Percentiles rank a stretch among this genome's conserved stretches.
Conservation (phyloP, 1,284 basidiomycete species). For the Thecaphora thlaspeos region DNA sequence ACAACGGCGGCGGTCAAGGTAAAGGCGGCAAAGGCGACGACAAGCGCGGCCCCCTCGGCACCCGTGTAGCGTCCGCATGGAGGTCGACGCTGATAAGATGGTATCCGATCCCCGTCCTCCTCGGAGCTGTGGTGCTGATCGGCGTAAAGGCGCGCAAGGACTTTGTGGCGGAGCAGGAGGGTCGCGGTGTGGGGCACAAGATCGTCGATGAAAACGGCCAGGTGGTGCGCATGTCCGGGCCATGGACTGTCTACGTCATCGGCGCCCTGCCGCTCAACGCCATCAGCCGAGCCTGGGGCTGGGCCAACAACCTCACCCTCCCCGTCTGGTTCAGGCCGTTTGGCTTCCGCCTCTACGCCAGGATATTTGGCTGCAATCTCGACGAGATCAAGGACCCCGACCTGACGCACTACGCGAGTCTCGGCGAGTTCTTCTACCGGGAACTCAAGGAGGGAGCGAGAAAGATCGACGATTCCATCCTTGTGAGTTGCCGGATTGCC, state of each 20-base stretch:
- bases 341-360: conserved; percentile 81
- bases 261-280: conserved; percentile 91
- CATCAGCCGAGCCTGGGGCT: conserved; percentile 93
- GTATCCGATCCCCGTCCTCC: conserved; percentile 90
- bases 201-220: conserved; percentile 66
- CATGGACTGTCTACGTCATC: conserved; percentile 96
- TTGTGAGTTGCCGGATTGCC: too few species aligned
- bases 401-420: conserved; percentile 73
- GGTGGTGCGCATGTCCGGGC: conserved; percentile 73
- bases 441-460: conserved; percentile 78
- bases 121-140: conserved; percentile 59
- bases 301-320: conserved; percentile 76
- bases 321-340: conserved; percentile 91
- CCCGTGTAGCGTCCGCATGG: not conserved
- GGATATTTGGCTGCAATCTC: conserved; percentile 87
- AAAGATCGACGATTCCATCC: conserved; percentile 72
- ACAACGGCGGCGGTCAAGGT: too few species aligned
- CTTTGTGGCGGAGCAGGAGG: conserved; percentile 56
- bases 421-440: conserved; percentile 94
- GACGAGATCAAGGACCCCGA: conserved; percentile 82
- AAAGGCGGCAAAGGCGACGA: not conserved
- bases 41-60: not conserved
- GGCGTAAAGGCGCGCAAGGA: conserved; percentile 70
- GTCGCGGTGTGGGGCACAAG: conserved; percentile 38
- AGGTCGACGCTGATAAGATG: conserved; percentile 77